Conservation (phyloP, 495 filamentous ascomycete genomes). For the Hyphodiscus hymeniophilus region DNA sequence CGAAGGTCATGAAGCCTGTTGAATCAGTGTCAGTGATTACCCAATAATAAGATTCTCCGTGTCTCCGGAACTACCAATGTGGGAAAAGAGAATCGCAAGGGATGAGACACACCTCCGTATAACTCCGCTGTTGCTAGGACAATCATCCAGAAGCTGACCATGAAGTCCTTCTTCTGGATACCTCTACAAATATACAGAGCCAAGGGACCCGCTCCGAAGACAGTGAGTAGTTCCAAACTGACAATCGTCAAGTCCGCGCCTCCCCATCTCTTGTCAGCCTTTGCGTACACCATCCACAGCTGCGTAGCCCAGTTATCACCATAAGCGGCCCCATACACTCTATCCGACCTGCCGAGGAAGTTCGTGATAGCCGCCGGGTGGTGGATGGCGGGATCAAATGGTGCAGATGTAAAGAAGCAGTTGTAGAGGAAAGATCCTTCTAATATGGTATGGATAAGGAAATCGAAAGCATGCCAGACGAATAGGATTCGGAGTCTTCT, state of each 20-base stretch:
- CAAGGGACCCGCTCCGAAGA: slow-evolving; percentile 65
- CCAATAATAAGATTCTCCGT: too few species aligned
- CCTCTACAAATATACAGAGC: slow-evolving; percentile 56
- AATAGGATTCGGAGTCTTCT: slow-evolving; percentile 59
- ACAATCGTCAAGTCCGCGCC: slow-evolving; percentile 71
- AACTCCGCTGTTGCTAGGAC: slow-evolving; percentile 87
- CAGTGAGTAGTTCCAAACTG: slow-evolving; percentile 78
- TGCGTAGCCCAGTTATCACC: slow-evolving; percentile 31
- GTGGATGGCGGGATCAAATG: slow-evolving; percentile 28
- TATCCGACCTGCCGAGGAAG: slow-evolving; percentile 36
- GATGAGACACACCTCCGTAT: slow-evolving; percentile 59
- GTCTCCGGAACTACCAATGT: neutral
- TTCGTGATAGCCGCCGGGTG: slow-evolving; percentile 22
- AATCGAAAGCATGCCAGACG: slow-evolving; percentile 92
- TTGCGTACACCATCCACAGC: slow-evolving; percentile 90
- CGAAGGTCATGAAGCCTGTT: slow-evolving; percentile 87
- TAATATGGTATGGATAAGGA: slow-evolving; percentile 78
- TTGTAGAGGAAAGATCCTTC: slow-evolving; percentile 89
- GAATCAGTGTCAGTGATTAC: neutral
- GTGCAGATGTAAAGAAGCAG: slow-evolving; percentile 70
- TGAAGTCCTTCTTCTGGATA: slow-evolving; percentile 48
- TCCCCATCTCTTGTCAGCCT: slow-evolving; percentile 79
- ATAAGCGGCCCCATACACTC: slow-evolving; percentile 67
- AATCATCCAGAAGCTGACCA: slow-evolving; percentile 59
- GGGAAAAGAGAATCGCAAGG: neutral